Evolutionary conservation across 2,329 filamentous ascomycete genomes (phyloP), one percentile per base, ranked within the genome.

Genomic region (Penicillium sp.): DNA sequence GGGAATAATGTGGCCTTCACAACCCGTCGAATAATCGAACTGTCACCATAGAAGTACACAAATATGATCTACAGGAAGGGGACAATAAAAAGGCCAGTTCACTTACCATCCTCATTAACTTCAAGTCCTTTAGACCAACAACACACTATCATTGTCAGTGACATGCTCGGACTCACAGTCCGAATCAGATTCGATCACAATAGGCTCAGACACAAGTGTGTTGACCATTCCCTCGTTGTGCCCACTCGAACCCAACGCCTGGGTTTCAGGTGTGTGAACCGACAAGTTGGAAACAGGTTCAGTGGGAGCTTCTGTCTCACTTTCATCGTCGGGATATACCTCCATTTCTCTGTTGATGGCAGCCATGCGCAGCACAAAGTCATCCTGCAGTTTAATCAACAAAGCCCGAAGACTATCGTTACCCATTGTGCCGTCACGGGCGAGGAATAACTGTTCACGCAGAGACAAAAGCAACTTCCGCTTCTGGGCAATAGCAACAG

Each of bases 391-490:
- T 59, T 82, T 82, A 54, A 76, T 78, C 45, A 94, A 73, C 82
- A 90, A 92, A 45, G 77, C 78, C 21, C 79, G 76, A 31, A 96
- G 75, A 0, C 84, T 80, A 2, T 82, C 81, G 0, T 87, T 85
- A 33, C 88, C 80, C 80, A 93, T 87, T 0, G 78, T 80, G 0
- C 88, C 87, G 17, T 85, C 80, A 1, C 80, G 77, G 0, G 89
- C 88, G 58, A 94, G 89, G 13, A 84, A 71, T 27, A 97, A 78
- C 46, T 89, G 86, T 64, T 92, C 90, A 48, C 86, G 84, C 13
- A 96, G 75, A 33, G 86, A 86, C 8, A 94, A 77, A 1, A 96
- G 81, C 13, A 96, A 74, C 60, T 89, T 93, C 25, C 91, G 81
- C 35, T 87, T 84, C n/a, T 83, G 81, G 9, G 84, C 79, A 23